These are phyloP conservation scores for Curvularia eragrostidis DNA, from an alignment of 2,329 filamentous ascomycete genomes.

Conservation along the genomic window DNA sequence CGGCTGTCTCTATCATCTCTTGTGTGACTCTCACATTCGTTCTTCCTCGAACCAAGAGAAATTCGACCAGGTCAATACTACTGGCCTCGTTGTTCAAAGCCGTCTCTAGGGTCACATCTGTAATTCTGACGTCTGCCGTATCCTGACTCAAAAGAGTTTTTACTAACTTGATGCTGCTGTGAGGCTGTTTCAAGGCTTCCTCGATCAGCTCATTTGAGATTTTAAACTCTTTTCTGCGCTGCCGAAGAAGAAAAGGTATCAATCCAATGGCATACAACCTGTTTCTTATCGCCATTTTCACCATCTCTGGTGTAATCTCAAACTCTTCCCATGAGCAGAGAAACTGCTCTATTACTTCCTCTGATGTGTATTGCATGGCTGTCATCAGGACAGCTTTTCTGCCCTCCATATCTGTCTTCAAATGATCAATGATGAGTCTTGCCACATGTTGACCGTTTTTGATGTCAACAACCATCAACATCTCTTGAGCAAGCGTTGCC, in stretches of 20 bases:
- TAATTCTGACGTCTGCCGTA: not conserved
- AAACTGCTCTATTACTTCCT: not conserved
- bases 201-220: not conserved
- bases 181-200: not conserved
- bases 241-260: not conserved
- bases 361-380: no score
- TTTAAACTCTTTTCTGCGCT: not conserved
- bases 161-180: not conserved
- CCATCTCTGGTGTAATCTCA: not conserved
- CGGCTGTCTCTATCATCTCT: not conserved
- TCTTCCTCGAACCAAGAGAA: not conserved
- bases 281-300: not conserved
- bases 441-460: no score
- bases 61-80: not conserved
- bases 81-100: not conserved
- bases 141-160: not conserved
- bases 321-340: not conserved
- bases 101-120: not conserved
- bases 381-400: no score
- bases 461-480: not conserved
- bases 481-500: not conserved
- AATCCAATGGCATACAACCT: rapidly evolving
- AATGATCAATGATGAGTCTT: not conserved
- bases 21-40: not conserved
- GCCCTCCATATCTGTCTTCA: not conserved